phyloP scores from a whole-genome alignment of 495 filamentous ascomycete genomes.

The Penicillium waksmanii region DNA sequence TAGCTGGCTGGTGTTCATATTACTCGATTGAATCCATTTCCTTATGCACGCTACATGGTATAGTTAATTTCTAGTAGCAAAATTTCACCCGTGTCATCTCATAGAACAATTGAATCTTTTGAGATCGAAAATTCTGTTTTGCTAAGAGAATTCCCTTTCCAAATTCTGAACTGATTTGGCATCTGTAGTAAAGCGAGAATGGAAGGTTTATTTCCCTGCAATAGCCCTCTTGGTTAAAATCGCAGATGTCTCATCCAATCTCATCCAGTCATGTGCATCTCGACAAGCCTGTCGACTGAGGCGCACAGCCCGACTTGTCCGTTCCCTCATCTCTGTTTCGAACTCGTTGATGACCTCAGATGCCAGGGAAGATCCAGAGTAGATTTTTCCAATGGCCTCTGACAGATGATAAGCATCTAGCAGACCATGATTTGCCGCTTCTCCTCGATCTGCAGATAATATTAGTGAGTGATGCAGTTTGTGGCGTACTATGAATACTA shows the following conservation, averaged over 20 bases:
- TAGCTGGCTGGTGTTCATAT: too few relatives aligned
- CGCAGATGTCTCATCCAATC: constrained; percentile 33
- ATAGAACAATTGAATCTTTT: too few relatives aligned
- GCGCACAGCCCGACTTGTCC: constrained; percentile 55
- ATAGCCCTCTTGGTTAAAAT: constrained; percentile 32
- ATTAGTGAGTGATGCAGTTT: not conserved
- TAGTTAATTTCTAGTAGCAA: too few relatives aligned
- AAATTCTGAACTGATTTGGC: too few relatives aligned
- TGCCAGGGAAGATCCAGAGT: constrained; percentile 18
- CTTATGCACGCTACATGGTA: too few relatives aligned
- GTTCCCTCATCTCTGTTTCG: constrained; percentile 53
- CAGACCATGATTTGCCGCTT: constrained; percentile 61
- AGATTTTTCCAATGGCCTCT: constrained; percentile 24
- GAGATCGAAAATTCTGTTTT: too few relatives aligned
- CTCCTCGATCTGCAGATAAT: constrained; percentile 45
- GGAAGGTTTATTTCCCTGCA: constrained; percentile 3
- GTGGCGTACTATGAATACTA: constrained; percentile 19
- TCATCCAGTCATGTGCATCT: constrained; percentile 60
- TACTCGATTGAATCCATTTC: too few relatives aligned
- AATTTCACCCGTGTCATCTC: too few relatives aligned
- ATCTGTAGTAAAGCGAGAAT: not conserved
- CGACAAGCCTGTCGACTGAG: constrained; percentile 60
- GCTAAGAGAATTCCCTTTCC: too few relatives aligned
- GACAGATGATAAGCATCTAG: constrained; percentile 44
- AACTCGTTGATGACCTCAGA: constrained; percentile 50